Base-by-base conservation (phyloP, 129 eudicot genomes). In the Oenanthe sinensis region DNA sequence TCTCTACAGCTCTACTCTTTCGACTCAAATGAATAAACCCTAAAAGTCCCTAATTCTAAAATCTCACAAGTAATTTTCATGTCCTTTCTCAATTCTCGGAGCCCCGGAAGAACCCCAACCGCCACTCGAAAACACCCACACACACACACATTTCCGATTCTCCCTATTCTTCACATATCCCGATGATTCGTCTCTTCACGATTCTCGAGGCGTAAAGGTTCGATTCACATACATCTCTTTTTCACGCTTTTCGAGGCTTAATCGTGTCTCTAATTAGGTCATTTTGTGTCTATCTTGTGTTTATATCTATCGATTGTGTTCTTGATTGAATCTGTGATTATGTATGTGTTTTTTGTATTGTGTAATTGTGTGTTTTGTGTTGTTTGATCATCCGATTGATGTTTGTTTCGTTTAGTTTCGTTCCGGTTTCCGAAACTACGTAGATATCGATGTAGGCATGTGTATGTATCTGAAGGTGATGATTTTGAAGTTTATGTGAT, bases 381-480 rank as follows among this genome's bases (percentile, higher is more conserved):
- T 54, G 60, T 12, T 78, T 75, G 85, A 83, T 83, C 83, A 78
- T 78, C 75, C n/a, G 30, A 71, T 83, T 77, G 50, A 75, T 85
- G 60, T 36, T 44, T 28, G 48, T 67, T 37, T 75, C 6, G 78
- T 30, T 63, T 44, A 0, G 49, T 43, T 77, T 36, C 14, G 86
- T 79, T 74, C 73, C 43, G 50, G 50, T 11, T 46, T 8, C 9
- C 16, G 50, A 12, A 58, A 58, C 26, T 22, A 8, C 22, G 14
- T 8, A 10, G 30, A 24, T 60, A 10, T 60, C 3, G 68, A 24
- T 24, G 24, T 2, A 60, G 68, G 6, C 10, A 13, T 24, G 68
- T 60, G 68, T 55, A 0, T 60, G 36, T 60, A 39, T 39, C 42
- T 39, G 2, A n/a, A 49, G 77, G 44, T 44, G n/a, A 52, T 39